phyloP scores from a whole-genome alignment of 2,329 filamentous ascomycete species.

The Teratosphaeria zuluensis region DNA sequence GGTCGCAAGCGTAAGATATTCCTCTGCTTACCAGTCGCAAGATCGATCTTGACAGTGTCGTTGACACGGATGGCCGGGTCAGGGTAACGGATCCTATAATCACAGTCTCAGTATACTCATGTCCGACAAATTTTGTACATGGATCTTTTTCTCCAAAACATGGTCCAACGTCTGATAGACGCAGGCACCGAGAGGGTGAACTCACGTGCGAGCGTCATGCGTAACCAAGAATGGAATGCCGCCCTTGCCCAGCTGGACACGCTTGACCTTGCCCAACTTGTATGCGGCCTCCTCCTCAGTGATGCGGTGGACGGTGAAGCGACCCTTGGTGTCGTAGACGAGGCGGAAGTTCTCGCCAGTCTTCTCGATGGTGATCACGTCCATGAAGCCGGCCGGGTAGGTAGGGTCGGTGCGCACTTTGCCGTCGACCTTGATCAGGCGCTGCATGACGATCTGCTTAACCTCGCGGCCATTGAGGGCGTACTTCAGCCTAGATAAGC shows the following conservation, averaged over 20 bases:
- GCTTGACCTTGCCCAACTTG: slow-evolving; percentile 99
- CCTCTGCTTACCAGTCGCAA: slow-evolving; percentile 59
- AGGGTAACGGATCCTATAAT: slow-evolving; percentile 88
- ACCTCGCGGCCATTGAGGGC: slow-evolving; percentile 97
- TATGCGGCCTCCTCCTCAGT: slow-evolving; percentile 97
- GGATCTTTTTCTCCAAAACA: neutral
- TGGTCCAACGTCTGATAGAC: slow-evolving; percentile 5
- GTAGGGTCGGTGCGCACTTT: slow-evolving; percentile 99
- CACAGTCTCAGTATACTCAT: slow-evolving; percentile 16
- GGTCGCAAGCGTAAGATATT: neutral
- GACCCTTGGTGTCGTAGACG: slow-evolving; percentile 99
- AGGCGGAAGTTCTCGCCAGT: slow-evolving; percentile 99
- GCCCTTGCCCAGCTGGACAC: slow-evolving; percentile 97
- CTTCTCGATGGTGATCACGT: slow-evolving; percentile 99
- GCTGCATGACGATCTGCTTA: slow-evolving; percentile 98
- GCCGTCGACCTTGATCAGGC: slow-evolving; percentile 98
- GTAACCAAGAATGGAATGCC: slow-evolving; percentile 99
- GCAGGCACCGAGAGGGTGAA: slow-evolving; percentile 35
- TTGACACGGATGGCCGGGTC: slow-evolving; percentile 99
- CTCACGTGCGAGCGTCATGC: slow-evolving; percentile 99
- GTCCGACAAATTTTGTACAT: neutral
- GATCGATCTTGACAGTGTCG: slow-evolving; percentile 99
- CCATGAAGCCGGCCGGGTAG: slow-evolving; percentile 98
- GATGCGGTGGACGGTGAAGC: slow-evolving; percentile 99
- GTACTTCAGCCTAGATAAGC: slow-evolving; percentile 82